phyloP scores from a whole-genome alignment of 148 eudicot genomes.

The Polygonum aviculare region DNA sequence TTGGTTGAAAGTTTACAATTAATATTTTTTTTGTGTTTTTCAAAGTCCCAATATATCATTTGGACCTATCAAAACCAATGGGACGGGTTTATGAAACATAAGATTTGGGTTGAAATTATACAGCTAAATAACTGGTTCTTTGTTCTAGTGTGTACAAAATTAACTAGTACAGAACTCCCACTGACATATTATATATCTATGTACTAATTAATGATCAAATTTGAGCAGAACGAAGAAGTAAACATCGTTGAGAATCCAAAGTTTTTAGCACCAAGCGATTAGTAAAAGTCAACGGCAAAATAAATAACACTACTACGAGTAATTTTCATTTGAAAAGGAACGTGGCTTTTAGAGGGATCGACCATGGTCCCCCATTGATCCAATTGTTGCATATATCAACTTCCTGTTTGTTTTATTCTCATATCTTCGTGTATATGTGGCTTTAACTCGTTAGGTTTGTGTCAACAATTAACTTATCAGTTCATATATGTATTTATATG shows the following conservation, averaged over 20 bases:
- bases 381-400: not conserved
- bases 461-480: not conserved
- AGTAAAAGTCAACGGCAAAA: not conserved
- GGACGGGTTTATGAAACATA: too few relatives aligned
- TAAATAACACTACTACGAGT: not conserved
- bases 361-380: not conserved
- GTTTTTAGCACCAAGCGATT: not conserved
- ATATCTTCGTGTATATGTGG: not conserved
- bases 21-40: too few relatives aligned
- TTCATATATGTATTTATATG: not conserved
- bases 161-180: not conserved
- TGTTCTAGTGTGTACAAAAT: not conserved
- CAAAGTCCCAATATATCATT: too few relatives aligned
- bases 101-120: too few relatives aligned
- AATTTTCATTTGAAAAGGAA: not conserved
- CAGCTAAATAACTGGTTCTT: not conserved
- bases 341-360: not conserved
- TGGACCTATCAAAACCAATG: too few relatives aligned
- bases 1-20: too few relatives aligned
- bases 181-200: not conserved
- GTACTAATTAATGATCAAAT: not conserved
- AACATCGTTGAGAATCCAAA: not conserved
- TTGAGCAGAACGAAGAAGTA: not conserved
- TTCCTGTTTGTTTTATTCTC: not conserved
- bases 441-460: not conserved